Percentiles rank a stretch among this genome's conserved stretches.
These are phyloP conservation scores for Pelargonium australe DNA, from an alignment of 441 rosid genomes.

Conservation along the genomic window DNA sequence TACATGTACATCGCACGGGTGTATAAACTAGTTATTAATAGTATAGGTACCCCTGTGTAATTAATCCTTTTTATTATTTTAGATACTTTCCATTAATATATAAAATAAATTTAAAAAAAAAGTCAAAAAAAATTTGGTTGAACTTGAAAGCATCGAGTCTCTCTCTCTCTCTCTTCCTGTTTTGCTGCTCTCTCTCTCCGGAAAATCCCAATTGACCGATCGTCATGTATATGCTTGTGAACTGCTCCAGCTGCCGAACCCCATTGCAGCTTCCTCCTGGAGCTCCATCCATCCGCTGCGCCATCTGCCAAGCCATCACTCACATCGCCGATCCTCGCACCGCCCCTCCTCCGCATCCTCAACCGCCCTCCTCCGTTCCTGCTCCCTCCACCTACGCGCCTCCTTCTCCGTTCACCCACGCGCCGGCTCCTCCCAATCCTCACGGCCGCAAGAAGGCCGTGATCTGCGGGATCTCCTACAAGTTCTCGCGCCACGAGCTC, in stretches of 20 bases:
- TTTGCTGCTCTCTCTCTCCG: too few relatives aligned
- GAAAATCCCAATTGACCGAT: too few relatives aligned
- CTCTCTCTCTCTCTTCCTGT: too few relatives aligned
- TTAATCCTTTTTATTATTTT: too few relatives aligned
- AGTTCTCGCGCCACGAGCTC: slow-evolving; percentile 72
- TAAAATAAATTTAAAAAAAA: too few relatives aligned
- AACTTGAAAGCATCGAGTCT: too few relatives aligned
- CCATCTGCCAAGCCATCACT: slow-evolving; percentile 71
- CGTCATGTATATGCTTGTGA: slow-evolving; percentile 42
- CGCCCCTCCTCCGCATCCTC: slow-evolving; percentile 29
- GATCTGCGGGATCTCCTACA: slow-evolving; percentile 77
- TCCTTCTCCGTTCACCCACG: slow-evolving; percentile 40
- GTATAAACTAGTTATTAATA: too few relatives aligned
- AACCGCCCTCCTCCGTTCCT: slow-evolving; percentile 13
- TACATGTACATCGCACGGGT: too few relatives aligned
- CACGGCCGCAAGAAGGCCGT: slow-evolving; percentile 82
- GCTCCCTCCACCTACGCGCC: slow-evolving; percentile 22
- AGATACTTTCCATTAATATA: too few relatives aligned
- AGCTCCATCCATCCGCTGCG: slow-evolving; percentile 81
- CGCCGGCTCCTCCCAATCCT: slow-evolving; percentile 49
- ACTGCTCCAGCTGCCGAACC: slow-evolving; percentile 70
- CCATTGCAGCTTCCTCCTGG: slow-evolving; percentile 75
- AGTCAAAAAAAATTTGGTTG: too few relatives aligned
- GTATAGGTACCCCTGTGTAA: too few relatives aligned
- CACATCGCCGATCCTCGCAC: slow-evolving; percentile 60